Percentiles rank a stretch among this genome's conserved stretches.
These are phyloP conservation scores for Datisca glomerata DNA, from an alignment of 306 rosid genomes.

Conservation along the genomic window DNA sequence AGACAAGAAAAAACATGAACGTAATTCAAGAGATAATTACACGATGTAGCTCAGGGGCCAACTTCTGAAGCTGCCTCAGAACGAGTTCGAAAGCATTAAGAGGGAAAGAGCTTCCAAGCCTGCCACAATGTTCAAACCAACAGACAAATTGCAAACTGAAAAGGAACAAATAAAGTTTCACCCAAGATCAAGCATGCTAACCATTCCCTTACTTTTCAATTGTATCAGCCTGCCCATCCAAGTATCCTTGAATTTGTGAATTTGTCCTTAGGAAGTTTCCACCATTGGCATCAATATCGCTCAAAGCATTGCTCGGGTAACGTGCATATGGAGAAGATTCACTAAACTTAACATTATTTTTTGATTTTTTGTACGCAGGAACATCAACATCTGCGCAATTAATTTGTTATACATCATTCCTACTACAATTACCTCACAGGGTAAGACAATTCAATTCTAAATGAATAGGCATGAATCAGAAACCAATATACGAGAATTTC, in stretches of 20 bases:
- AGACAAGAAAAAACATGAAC: background rate
- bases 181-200: constrained; percentile 2
- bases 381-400: constrained; percentile 52
- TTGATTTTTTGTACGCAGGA: constrained; percentile 36
- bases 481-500: too few relatives aligned
- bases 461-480: background rate
- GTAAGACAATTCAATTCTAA: constrained; percentile 6
- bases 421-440: constrained; percentile 5
- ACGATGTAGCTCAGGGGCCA: constrained; percentile 93
- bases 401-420: constrained; percentile 10
- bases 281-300: constrained; percentile 39
- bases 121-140: constrained; percentile 14
- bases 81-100: constrained; percentile 62
- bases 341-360: constrained; percentile 38
- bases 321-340: constrained; percentile 44
- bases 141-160: background rate
- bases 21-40: constrained; percentile 24
- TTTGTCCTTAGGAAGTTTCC: constrained; percentile 64
- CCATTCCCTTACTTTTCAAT: constrained; percentile 53
- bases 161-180: constrained; percentile 3
- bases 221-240: constrained; percentile 85
- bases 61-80: constrained; percentile 65
- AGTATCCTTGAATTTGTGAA: constrained; percentile 90
- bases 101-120: constrained; percentile 61
- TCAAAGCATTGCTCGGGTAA: constrained; percentile 29